phyloP scores from a whole-genome alignment of 345 rosid species.

The Aurinia saxatilis region DNA sequence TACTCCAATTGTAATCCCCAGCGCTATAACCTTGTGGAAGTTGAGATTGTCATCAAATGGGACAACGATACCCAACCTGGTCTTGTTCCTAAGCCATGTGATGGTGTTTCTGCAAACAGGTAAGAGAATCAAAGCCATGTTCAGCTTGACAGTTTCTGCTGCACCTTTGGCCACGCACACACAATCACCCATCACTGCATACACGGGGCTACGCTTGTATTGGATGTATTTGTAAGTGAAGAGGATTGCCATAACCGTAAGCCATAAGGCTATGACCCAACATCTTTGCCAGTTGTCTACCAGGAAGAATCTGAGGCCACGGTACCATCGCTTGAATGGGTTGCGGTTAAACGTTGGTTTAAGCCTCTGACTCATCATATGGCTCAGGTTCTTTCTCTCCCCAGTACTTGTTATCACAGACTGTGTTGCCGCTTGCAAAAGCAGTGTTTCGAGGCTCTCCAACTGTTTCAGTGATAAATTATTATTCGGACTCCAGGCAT shows the following conservation, averaged over 20 bases:
- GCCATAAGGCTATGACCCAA: slow-evolving; percentile 65
- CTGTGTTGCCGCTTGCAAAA: slow-evolving; percentile 52
- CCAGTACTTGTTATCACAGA: slow-evolving; percentile 38
- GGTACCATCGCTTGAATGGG: slow-evolving; percentile 39
- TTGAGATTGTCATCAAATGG: slow-evolving; percentile 87
- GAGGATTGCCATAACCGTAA: slow-evolving; percentile 47
- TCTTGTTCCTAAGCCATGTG: slow-evolving; percentile 76
- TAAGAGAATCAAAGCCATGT: slow-evolving; percentile 70
- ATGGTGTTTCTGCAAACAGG: slow-evolving; percentile 77
- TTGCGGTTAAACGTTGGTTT: slow-evolving; percentile 45
- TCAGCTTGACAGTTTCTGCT: slow-evolving; percentile 60
- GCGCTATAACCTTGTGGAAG: slow-evolving; percentile 83
- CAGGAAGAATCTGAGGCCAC: slow-evolving; percentile 41
- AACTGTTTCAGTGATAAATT: too few species aligned
- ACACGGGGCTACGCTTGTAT: slow-evolving; percentile 43
- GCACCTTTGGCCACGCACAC: slow-evolving; percentile 81
- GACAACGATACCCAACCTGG: slow-evolving; percentile 52
- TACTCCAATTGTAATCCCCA: slow-evolving; percentile 53
- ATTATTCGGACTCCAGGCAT: background rate
- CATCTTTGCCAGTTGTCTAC: slow-evolving; percentile 72
- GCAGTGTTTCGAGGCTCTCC: slow-evolving; percentile 55
- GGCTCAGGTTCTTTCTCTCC: slow-evolving; percentile 59
- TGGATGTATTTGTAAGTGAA: slow-evolving; percentile 55
- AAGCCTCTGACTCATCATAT: slow-evolving; percentile 74
- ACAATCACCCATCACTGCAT: slow-evolving; percentile 55